These are phyloP conservation scores for Ophiocordyceps robertsii DNA, from an alignment of 2,329 filamentous ascomycete species.

Conservation along the genomic window DNA sequence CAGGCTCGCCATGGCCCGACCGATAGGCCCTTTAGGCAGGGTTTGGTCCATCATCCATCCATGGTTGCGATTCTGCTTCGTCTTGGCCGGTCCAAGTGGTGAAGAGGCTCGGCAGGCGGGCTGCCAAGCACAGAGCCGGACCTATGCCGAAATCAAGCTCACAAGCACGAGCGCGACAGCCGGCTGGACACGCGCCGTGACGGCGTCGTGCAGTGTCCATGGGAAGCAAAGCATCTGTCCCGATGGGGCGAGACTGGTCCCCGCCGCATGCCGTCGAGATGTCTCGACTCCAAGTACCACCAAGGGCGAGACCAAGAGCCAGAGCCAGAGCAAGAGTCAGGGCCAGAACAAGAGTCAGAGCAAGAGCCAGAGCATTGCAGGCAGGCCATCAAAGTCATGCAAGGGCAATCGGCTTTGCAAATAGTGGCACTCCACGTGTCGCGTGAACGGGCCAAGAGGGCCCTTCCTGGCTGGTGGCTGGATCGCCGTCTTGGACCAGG, in stretches of 20 bases:
- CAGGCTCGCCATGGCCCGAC: not conserved
- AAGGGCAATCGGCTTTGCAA: not conserved
- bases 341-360: too few relatives aligned
- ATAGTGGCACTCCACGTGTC: conserved; percentile 1
- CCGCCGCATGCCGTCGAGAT: too few relatives aligned
- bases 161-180: not conserved
- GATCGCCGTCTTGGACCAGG: conserved; percentile 1
- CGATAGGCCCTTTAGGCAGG: not conserved
- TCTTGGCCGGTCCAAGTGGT: not conserved
- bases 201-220: not conserved
- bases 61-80: not conserved
- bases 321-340: too few relatives aligned
- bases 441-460: conserved; percentile 1
- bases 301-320: too few relatives aligned
- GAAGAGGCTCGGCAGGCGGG: not conserved
- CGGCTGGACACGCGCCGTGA: not conserved
- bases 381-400: too few relatives aligned
- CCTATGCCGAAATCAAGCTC: not conserved
- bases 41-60: not conserved
- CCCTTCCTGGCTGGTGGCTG: not conserved
- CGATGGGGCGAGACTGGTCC: too few relatives aligned
- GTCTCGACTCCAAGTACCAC: too few relatives aligned
- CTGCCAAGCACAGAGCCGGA: not conserved
- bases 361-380: too few relatives aligned
- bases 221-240: not conserved